Evolutionary conservation across 495 filamentous ascomycete genomes (phyloP).

Genomic region (Penicillium canariense): DNA sequence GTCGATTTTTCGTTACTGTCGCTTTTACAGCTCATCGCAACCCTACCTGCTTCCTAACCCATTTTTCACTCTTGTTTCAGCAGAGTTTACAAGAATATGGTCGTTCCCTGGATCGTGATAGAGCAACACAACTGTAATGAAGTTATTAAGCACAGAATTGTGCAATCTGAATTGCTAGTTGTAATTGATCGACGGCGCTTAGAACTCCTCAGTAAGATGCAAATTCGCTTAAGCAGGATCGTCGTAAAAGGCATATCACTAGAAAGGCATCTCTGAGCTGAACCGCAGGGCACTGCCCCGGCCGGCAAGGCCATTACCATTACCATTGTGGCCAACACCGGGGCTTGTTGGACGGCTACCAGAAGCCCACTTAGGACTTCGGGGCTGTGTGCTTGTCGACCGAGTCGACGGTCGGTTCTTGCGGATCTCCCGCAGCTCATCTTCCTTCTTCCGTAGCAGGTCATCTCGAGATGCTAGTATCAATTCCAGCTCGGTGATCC

Average conservation of each 20-base stretch:
- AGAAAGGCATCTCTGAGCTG: conserved; percentile 42
- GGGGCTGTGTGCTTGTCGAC: conserved; percentile 45
- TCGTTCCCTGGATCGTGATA: background rate
- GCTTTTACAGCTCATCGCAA: too few relatives aligned
- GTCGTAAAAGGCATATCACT: background rate
- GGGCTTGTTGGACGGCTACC: conserved; percentile 47
- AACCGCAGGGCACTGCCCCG: conserved; percentile 41
- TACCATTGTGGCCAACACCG: conserved; percentile 35
- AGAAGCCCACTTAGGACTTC: conserved; percentile 43
- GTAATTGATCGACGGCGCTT: background rate
- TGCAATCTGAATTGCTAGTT: background rate
- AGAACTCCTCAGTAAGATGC: background rate
- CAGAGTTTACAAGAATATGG: background rate
- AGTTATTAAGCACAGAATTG: background rate
- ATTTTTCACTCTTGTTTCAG: background rate
- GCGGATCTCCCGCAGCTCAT: conserved; percentile 58
- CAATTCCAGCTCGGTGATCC: conserved; percentile 51
- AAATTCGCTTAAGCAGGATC: background rate
- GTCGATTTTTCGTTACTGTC: background rate
- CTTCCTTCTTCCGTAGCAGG: conserved; percentile 57
- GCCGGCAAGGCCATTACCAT: conserved; percentile 29
- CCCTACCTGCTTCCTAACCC: too few relatives aligned
- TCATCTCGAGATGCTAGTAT: conserved; percentile 40
- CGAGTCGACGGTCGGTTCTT: conserved; percentile 47
- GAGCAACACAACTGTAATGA: background rate